Evolutionary conservation across 495 filamentous ascomycete genomes (phyloP), one percentile per base, ranked within the genome.

Genomic region (Cenococcum geophilum): DNA sequence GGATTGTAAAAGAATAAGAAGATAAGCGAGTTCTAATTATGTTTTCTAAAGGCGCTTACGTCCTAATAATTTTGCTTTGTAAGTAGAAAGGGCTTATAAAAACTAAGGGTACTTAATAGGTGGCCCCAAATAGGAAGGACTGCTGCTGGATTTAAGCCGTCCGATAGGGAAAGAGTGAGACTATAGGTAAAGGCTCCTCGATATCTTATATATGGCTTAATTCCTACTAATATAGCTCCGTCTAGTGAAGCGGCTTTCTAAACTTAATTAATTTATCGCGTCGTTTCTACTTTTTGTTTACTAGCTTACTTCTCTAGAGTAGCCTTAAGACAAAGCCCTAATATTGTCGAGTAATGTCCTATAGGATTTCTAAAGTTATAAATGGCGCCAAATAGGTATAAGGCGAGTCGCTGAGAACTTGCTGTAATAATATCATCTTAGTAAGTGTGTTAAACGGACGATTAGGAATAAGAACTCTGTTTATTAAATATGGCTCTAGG

Each of bases 371-470:
- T 49, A 49, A 49, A 40, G 36, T 40, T 40, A 14, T 40, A 14
- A 14, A 40, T 49, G 20, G 18, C 6, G 18, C 20, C 18, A 22
- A 49, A 49, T 49, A 49, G 20, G 5, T 22, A 49, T 18, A 18
- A 6, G 20, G 14, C 20, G 20, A 49, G 45, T 20, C 20, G 45
- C 45, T 22, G 14, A 40, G 14, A 40, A 14, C 14, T 40, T 49
- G 45, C 45, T 49, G 20, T 49, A 49, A 49, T 49, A 49, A 49
- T 16, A 49, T 49, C 20, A 20, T 49, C 20, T 10, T 49, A n/a
- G n/a, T n/a, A n/a, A n/a, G n/a, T n/a, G n/a, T n/a, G n/a, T n/a
- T n/a, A n/a, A n/a, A n/a, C n/a, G n/a, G n/a, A n/a, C n/a, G n/a
- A n/a, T n/a, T n/a, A n/a, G n/a, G n/a, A n/a, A n/a, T n/a, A n/a